Conservation (phyloP, 225 moss, liverwort and hornwort species). For the Straminergon stramineum region DNA sequence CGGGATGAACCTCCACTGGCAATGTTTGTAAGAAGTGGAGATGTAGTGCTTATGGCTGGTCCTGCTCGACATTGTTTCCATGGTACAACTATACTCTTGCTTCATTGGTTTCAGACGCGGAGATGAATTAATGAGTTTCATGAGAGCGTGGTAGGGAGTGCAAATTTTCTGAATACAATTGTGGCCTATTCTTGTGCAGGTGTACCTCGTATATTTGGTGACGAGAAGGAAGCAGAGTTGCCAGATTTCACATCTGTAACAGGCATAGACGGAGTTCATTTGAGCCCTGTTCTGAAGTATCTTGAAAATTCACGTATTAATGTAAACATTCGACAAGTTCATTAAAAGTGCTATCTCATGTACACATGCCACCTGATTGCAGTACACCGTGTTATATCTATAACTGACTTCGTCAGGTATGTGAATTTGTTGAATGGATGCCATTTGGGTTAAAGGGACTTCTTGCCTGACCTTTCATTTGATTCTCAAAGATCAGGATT, state of each 20-base stretch:
- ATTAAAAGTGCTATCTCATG: slow-evolving; percentile 1
- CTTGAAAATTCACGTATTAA: slow-evolving; percentile 47
- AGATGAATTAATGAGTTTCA: not conserved
- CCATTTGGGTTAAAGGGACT: not conserved
- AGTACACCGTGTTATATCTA: not conserved
- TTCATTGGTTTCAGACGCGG: not conserved
- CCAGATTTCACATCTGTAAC: slow-evolving; percentile 26
- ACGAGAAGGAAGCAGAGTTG: slow-evolving; percentile 27
- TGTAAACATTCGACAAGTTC: slow-evolving; percentile 53
- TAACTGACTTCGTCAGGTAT: not conserved
- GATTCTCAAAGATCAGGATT: not conserved
- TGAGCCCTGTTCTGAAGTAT: slow-evolving; percentile 15
- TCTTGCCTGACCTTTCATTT: not conserved
- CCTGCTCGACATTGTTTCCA: slow-evolving; percentile 85
- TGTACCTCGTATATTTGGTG: slow-evolving; percentile 54
- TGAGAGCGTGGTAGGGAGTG: not conserved
- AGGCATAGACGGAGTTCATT: not conserved
- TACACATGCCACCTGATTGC: not conserved
- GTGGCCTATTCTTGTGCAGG: slow-evolving; percentile 19
- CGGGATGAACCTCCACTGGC: slow-evolving; percentile 71
- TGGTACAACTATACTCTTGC: slow-evolving; percentile 29
- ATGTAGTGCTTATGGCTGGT: slow-evolving; percentile 95
- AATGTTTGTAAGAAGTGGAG: slow-evolving; percentile 95
- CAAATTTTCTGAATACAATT: not conserved
- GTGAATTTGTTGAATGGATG: not conserved